Conservation (phyloP, 805 yeast genomes). For the Cyberlindnera euphorbiiphila region DNA sequence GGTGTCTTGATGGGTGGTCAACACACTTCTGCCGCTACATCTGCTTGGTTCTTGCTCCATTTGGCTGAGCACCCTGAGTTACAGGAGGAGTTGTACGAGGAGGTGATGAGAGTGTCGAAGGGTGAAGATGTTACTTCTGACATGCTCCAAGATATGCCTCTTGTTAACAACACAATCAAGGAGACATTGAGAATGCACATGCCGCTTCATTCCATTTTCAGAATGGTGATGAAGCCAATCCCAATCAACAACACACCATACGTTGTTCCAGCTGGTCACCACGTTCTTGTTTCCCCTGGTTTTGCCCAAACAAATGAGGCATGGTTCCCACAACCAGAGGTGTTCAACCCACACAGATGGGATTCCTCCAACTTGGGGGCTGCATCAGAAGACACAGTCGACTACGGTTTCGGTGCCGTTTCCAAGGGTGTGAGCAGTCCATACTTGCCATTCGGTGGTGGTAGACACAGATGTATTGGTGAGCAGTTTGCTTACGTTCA, state of each 20-base stretch:
- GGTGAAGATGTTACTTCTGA: conserved; percentile 74
- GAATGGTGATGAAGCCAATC: conserved; percentile 78
- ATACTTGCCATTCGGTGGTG: conserved; percentile 97
- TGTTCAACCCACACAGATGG: conserved; percentile 91
- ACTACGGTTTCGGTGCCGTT: conserved; percentile 95
- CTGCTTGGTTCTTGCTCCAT: conserved; percentile 92
- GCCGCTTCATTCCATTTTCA: conserved; percentile 94
- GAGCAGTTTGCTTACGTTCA: conserved; percentile 97
- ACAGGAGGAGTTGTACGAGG: conserved; percentile 76
- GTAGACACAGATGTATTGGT: conserved; percentile 98
- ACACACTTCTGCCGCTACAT: conserved; percentile 95
- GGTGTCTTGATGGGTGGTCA: conserved; percentile 99
- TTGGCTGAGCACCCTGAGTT: conserved; percentile 82
- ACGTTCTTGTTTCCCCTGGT: conserved; percentile 92
- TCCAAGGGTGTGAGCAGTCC: conserved; percentile 96
- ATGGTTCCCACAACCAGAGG: conserved; percentile 72
- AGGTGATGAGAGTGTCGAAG: conserved; percentile 61
- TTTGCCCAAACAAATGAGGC: conserved; percentile 72
- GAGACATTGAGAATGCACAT: conserved; percentile 95
- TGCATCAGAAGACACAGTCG: conserved; percentile 54
- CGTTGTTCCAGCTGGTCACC: conserved; percentile 85
- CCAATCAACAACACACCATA: conserved; percentile 74
- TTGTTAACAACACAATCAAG: conserved; percentile 78
- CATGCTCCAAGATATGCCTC: conserved; percentile 73
- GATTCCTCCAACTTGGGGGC: conserved; percentile 30